A percentile compares a stretch with the other conserved stretches of the same genome.
Evolutionary conservation across 495 filamentous ascomycete genomes (phyloP).

Genomic region (Darksidea phi): DNA sequence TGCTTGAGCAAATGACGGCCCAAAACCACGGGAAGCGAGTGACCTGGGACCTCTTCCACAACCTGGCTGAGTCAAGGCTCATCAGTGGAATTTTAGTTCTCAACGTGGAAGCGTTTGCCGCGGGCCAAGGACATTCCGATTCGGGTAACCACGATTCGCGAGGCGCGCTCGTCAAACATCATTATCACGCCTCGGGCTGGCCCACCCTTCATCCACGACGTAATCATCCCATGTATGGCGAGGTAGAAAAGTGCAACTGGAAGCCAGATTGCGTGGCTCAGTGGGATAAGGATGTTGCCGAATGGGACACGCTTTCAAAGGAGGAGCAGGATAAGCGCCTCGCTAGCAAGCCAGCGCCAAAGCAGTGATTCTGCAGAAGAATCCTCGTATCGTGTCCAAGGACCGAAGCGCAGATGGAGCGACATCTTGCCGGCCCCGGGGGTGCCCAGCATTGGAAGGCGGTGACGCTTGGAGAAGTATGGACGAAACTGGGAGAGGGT

Average conservation of each 20-base stretch:
- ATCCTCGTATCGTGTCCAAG: too few relatives aligned
- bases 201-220: constrained; percentile 57
- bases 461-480: too few relatives aligned
- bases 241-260: constrained; percentile 66
- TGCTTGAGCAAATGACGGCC: constrained; percentile 58
- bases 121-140: constrained; percentile 64
- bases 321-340: constrained; percentile 30
- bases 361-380: not conserved
- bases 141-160: constrained; percentile 61
- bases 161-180: constrained; percentile 59
- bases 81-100: constrained; percentile 59
- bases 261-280: constrained; percentile 55
- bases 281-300: constrained; percentile 45
- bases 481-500: too few relatives aligned
- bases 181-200: constrained; percentile 66
- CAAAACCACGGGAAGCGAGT: constrained; percentile 42
- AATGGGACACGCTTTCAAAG: constrained; percentile 28
- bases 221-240: constrained; percentile 59
- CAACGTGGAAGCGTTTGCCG: constrained; percentile 63
- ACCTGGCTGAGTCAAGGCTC: constrained; percentile 57
- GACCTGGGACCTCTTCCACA: constrained; percentile 58
- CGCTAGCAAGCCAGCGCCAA: constrained; percentile 16
- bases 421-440: too few relatives aligned
- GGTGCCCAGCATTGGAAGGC: too few relatives aligned
- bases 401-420: too few relatives aligned